Evolutionary conservation across 768 basidiomycete species (phyloP).

Genomic region (Boletus patriciae): DNA sequence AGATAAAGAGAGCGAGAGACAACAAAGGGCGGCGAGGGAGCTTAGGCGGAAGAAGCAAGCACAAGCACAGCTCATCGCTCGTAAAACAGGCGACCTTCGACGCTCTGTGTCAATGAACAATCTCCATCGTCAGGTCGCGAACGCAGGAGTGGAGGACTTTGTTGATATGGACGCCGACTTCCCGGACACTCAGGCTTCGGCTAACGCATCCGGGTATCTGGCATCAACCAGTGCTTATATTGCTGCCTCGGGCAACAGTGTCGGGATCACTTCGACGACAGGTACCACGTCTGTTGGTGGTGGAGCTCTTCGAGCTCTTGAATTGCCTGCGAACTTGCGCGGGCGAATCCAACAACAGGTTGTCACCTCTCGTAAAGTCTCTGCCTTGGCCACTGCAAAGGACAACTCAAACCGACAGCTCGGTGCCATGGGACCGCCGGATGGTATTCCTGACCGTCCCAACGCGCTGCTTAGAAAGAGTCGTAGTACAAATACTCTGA

Average conservation of each 20-base stretch:
- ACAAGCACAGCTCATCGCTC: constrained; percentile 28
- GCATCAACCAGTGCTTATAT: constrained; percentile 64
- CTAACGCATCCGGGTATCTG: constrained; percentile 69
- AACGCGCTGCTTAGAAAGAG: constrained; percentile 62
- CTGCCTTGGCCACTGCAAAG: constrained; percentile 29
- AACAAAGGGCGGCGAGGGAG: constrained; percentile 26
- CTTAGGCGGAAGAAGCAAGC: constrained; percentile 32
- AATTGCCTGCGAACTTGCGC: constrained; percentile 53
- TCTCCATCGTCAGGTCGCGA: constrained; percentile 54
- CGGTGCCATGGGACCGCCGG: constrained; percentile 67
- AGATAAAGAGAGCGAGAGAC: constrained; percentile 36
- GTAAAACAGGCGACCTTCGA: constrained; percentile 56
- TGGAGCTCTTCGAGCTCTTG: constrained; percentile 42
- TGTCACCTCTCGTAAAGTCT: constrained; percentile 59
- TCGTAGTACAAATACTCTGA: constrained; percentile 76
- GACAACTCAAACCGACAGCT: constrained; percentile 28
- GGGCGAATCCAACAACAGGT: constrained; percentile 65
- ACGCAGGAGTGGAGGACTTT: constrained; percentile 41
- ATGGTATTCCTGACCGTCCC: constrained; percentile 53
- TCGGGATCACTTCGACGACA: constrained; percentile 86
- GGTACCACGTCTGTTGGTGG: constrained; percentile 77
- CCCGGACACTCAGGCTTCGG: constrained; percentile 46
- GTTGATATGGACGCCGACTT: constrained; percentile 44
- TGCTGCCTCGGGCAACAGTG: constrained; percentile 95
- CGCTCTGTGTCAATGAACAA: constrained; percentile 77